A percentile compares a stretch with the other conserved stretches of the same genome.
phyloP scores from a whole-genome alignment of 1,139 yeast genomes.

The Geotrichum cucujoidarum region DNA sequence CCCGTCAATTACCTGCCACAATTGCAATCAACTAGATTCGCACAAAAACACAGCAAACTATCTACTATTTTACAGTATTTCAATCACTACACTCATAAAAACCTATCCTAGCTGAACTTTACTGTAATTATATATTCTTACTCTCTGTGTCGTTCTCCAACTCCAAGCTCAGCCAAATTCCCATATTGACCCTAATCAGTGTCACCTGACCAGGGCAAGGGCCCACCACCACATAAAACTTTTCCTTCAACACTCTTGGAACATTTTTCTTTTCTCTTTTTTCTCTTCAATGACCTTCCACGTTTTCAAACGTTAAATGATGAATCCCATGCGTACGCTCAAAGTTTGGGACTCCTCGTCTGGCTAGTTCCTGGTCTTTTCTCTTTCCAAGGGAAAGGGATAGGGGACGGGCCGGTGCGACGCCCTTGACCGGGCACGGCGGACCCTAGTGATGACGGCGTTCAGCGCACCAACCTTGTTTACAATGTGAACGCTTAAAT shows the following conservation, averaged over 20 bases:
- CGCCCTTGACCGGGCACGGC: constrained; percentile 41
- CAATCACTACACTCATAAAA: too few relatives aligned
- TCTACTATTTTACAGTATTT: too few relatives aligned
- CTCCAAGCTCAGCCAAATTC: too few relatives aligned
- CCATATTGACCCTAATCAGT: neutral
- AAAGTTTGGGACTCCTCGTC: too few relatives aligned
- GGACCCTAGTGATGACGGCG: constrained; percentile 38
- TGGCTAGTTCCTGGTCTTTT: too few relatives aligned
- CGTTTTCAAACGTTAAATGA: constrained; percentile 37
- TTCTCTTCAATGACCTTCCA: constrained; percentile 34
- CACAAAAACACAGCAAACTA: too few relatives aligned
- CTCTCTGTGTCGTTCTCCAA: too few relatives aligned
- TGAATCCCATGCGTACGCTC: constrained; percentile 37
- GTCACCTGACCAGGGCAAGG: constrained; percentile 14
- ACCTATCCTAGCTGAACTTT: too few relatives aligned
- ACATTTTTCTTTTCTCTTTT: constrained; percentile 17
- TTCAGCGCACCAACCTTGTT: constrained; percentile 40
- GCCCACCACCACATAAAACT: neutral
- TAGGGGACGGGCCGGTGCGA: constrained; percentile 18
- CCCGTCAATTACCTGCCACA: too few relatives aligned
- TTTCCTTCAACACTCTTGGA: neutral
- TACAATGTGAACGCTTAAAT: constrained; percentile 31
- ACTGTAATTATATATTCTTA: too few relatives aligned
- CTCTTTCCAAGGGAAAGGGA: neutral
- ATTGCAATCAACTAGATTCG: too few relatives aligned